Base-by-base conservation (phyloP, 2,329 filamentous ascomycete genomes). In the Bipolaris oryzae region DNA sequence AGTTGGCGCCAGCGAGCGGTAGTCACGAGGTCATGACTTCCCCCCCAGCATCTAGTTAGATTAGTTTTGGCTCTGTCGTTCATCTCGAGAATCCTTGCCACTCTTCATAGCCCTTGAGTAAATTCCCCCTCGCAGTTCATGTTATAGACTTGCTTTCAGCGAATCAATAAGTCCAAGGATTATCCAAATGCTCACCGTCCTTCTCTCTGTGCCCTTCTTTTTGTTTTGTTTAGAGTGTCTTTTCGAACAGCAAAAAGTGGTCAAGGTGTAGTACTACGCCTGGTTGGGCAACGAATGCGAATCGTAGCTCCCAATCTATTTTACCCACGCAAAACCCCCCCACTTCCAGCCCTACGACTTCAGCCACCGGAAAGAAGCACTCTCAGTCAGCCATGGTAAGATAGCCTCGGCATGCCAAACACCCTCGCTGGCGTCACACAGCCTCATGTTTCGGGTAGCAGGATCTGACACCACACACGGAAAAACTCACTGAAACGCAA, bases 21-120 rank as follows among this genome's bases (percentile, higher is more conserved):
- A 39, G 53, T 60, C 28, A 65, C 62, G 62, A 62, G 61, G 61
- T 61, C 53, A 65, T 59, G 62, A 63, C 58, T 63, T 62, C 61
- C 57, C 58, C 62, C 62, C 61, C 57, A 55, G 62, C 58, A 62
- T 65, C 58, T 25, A 50, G 55, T 16, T 50, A 54, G 34, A 48
- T 28, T 28, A 38, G 45, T 38, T 38, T 48, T 38, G 41, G 20
- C 28, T 16, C 7, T 5, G 7, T 43, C 13, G 15, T 28, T 44
- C 31, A 23, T 44, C 11, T 44, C 15, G 21, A 31, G 20, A 44
- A 15, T 37, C 15, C 3, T 25, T 18, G n/a, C 21, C 16, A 25
- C n/a, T 20, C 20, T 28, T 2, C 5, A 13, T 38, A 35, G 21
- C 45, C 28, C 21, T n/a, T 48, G 25, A 21, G 45, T 48, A 48